Evolutionary conservation across 441 rosid species (phyloP).

Genomic region (Kokia cookei): DNA sequence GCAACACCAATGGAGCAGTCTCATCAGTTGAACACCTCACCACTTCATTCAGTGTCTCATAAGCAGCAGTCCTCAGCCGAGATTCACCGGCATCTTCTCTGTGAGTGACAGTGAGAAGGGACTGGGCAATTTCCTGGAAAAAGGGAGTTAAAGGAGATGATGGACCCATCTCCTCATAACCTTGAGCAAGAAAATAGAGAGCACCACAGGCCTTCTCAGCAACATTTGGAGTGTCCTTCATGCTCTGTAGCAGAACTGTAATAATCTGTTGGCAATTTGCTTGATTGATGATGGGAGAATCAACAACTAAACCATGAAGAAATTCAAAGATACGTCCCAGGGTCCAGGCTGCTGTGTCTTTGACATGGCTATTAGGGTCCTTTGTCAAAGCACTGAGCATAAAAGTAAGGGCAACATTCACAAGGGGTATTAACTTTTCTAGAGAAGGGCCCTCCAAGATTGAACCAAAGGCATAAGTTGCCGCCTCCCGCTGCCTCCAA

Average conservation of each 20-base stretch:
- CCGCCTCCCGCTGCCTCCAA: slow-evolving; percentile 65
- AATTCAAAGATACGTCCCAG: slow-evolving; percentile 74
- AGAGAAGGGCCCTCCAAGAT: slow-evolving; percentile 72
- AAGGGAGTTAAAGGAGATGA: slow-evolving; percentile 48
- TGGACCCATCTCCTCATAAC: slow-evolving; percentile 53
- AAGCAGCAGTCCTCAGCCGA: slow-evolving; percentile 62
- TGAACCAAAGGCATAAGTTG: slow-evolving; percentile 70
- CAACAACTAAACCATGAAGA: slow-evolving; percentile 54
- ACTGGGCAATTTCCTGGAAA: slow-evolving; percentile 58
- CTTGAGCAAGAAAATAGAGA: slow-evolving; percentile 50
- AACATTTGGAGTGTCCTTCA: slow-evolving; percentile 60
- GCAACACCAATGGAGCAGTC: slow-evolving; percentile 58
- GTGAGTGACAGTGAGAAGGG: slow-evolving; percentile 55
- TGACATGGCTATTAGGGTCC: slow-evolving; percentile 47
- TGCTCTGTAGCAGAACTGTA: slow-evolving; percentile 59
- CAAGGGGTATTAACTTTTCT: slow-evolving; percentile 51
- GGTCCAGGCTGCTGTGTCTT: slow-evolving; percentile 57
- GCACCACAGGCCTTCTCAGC: slow-evolving; percentile 53
- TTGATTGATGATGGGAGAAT: slow-evolving; percentile 47
- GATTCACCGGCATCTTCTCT: slow-evolving; percentile 72
- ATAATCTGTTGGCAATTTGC: slow-evolving; percentile 67
- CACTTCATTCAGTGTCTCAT: slow-evolving; percentile 67
- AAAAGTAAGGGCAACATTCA: slow-evolving; percentile 54
- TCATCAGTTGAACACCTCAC: slow-evolving; percentile 76
- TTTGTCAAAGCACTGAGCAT: slow-evolving; percentile 50